Evolutionary conservation across 805 yeast species (phyloP), one percentile per base, ranked within the genome.

Genomic region (Ogataea naganishii): DNA sequence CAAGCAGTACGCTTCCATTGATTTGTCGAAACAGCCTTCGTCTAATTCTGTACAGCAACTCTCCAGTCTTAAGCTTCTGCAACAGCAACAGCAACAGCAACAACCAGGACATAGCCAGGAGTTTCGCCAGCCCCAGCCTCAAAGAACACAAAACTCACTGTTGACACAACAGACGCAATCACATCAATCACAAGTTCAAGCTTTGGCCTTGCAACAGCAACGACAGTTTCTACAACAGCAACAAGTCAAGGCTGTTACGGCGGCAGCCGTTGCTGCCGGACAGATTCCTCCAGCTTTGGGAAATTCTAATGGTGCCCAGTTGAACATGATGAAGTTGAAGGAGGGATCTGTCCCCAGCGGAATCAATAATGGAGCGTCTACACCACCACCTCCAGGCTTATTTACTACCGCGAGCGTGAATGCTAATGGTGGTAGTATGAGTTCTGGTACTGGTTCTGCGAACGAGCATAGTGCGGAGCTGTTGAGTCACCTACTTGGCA

Each of bases 401-500:
- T 71, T 74, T 43, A 24, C 27, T 18, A 14, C 26, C 7, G 18
- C 23, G 4, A 38, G 30, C 14, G 34, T 32, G 18, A 32, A 26
- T 14, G 25, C 34, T 24, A 27, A 15, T 11, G 23, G 32, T 14
- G 39, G 40, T 19, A 32, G 38, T 26, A 19, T 30, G 14, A 33
- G 37, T 27, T 29, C 37, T 22, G 29, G 28, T 16, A 27, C 38
- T 7, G 39, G 37, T 8, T 33, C 29, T 17, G 28, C 32, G 17
- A 38, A 36, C 31, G 38, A 41, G 13, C 48, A 50, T 35, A 51
- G 56, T 36, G 76, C 85, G 23, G 95, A 85, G 49, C 66, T 86
- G 46, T 66, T 86, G 44, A 83, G 75, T 34, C 96, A 85, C 53
- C 63, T 86, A 49, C 78, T 86, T 76, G 78, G 79, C 43, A 94